Percentiles rank a stretch among this genome's conserved stretches.
Evolutionary conservation across 345 rosid genomes (phyloP).

Genomic region (Euphorbia lathyris): DNA sequence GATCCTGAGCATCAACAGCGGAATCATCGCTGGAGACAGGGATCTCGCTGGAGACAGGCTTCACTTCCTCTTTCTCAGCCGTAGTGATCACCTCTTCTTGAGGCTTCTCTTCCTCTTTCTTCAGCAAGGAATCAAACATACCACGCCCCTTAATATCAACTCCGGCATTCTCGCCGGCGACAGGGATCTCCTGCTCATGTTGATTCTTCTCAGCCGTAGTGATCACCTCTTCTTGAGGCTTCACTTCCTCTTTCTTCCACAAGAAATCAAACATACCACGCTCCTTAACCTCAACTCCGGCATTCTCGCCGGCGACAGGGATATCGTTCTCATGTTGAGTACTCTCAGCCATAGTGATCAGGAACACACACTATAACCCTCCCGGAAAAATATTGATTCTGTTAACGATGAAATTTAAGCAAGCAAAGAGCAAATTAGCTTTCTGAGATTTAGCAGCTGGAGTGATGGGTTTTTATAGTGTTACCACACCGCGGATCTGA

Average conservation of each 20-base stretch:
- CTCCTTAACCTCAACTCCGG: slow-evolving; percentile 46
- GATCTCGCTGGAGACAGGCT: too few species aligned
- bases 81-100: too few species aligned
- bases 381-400: background rate
- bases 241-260: slow-evolving; percentile 62
- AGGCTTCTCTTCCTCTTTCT: too few species aligned
- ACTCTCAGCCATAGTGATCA: slow-evolving; percentile 52
- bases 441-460: background rate
- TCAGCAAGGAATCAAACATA: too few species aligned
- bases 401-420: background rate
- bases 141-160: too few species aligned
- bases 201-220: slow-evolving; percentile 52
- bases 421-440: too few species aligned
- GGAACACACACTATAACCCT: background rate
- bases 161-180: too few species aligned
- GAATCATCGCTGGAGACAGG: too few species aligned
- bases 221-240: slow-evolving; percentile 44
- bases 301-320: slow-evolving; percentile 20
- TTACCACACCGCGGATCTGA: slow-evolving; percentile 29
- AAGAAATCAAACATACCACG: slow-evolving; percentile 83
- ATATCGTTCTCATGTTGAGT: slow-evolving; percentile 46
- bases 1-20: too few species aligned
- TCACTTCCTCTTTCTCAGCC: too few species aligned
- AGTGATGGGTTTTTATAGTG: slow-evolving; percentile 30
- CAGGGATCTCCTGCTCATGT: too few species aligned